Evolutionary conservation across 2,329 filamentous ascomycete genomes (phyloP).

Genomic region (Paraphoma chrysanthemicola): DNA sequence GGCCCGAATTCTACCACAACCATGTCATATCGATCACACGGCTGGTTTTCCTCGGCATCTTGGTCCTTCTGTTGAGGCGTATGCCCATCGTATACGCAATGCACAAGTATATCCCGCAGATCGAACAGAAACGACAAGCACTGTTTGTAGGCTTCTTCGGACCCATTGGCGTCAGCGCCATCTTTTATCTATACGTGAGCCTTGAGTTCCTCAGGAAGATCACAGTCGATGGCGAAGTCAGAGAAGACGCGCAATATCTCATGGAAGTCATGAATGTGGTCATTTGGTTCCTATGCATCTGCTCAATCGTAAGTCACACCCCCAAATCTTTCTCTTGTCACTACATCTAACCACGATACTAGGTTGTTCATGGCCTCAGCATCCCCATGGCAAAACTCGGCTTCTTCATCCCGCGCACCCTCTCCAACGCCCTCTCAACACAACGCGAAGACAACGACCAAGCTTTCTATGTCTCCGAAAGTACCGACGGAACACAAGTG

Average conservation of each 20-base stretch:
- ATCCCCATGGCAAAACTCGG: constrained; percentile 77
- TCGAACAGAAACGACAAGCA: constrained; percentile 75
- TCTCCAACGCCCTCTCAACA: constrained; percentile 58
- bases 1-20: constrained; percentile 73
- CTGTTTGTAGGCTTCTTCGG: constrained; percentile 93
- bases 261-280: constrained; percentile 73
- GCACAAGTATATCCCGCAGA: constrained; percentile 79
- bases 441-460: constrained; percentile 26
- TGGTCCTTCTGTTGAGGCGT: constrained; percentile 79
- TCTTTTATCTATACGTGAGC: constrained; percentile 87
- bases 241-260: constrained; percentile 71
- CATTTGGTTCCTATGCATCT: constrained; percentile 86
- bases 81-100: constrained; percentile 77
- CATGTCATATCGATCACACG: constrained; percentile 75
- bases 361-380: constrained; percentile 81
- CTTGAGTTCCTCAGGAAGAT: constrained; percentile 72
- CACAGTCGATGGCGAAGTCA: constrained; percentile 64
- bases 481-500: constrained; percentile 9
- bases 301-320: constrained; percentile 72
- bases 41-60: constrained; percentile 74
- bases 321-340: neutral
- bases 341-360: neutral
- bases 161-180: constrained; percentile 86
- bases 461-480: constrained; percentile 39
- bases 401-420: constrained; percentile 67